Evolutionary conservation across 441 rosid genomes (phyloP).

Genomic region (Corymbia citriodora): DNA sequence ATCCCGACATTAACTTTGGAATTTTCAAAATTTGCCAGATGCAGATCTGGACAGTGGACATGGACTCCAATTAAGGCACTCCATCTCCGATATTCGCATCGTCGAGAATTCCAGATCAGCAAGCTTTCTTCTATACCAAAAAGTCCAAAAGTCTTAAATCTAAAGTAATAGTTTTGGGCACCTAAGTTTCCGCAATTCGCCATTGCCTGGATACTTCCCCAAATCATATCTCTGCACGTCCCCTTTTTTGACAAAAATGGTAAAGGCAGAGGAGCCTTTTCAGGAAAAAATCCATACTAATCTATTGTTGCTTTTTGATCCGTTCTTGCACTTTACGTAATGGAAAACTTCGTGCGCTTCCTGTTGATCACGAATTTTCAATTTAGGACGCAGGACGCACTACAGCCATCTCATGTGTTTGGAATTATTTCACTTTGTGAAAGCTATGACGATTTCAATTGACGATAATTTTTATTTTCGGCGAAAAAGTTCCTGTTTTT

Average conservation of each 20-base stretch:
- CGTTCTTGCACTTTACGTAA: background rate
- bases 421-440: background rate
- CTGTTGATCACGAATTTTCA: background rate
- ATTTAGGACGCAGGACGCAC: accelerated
- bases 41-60: background rate
- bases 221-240: background rate
- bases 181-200: background rate
- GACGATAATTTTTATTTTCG: no score
- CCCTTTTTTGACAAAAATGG: background rate
- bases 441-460: no score
- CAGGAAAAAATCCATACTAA: background rate
- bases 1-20: background rate
- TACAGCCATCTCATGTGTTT: background rate
- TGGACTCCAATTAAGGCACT: background rate
- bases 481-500: no score
- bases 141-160: background rate
- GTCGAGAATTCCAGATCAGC: background rate
- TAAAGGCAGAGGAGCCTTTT: background rate
- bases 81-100: background rate
- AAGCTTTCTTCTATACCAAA: background rate
- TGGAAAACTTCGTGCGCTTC: background rate
- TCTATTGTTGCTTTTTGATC: background rate
- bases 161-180: background rate
- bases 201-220: background rate
- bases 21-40: background rate